A percentile compares a stretch with the other conserved stretches of the same genome.
Conservation (phyloP, 1,284 basidiomycete genomes). For the Puccinia hordei region DNA sequence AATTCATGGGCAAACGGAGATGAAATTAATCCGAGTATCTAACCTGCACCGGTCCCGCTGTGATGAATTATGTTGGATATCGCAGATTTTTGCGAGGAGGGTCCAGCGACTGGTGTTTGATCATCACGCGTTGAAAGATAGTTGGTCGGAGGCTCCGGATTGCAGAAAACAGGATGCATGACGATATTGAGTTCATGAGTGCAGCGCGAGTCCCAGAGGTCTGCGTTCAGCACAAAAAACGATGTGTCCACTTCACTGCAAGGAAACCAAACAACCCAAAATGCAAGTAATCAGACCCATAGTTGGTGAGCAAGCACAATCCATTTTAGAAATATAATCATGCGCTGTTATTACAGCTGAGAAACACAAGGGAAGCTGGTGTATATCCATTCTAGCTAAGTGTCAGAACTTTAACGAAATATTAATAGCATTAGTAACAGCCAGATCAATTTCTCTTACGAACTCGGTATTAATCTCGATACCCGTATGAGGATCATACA, state of each 20-base stretch:
- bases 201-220: slow-evolving; percentile 66
- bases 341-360: neutral
- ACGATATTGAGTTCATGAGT: slow-evolving; percentile 42
- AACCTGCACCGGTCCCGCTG: neutral
- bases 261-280: slow-evolving; percentile 50
- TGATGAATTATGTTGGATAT: neutral
- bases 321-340: neutral
- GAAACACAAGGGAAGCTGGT: neutral
- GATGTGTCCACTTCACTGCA: slow-evolving; percentile 76
- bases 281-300: slow-evolving; percentile 42
- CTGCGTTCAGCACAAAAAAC: slow-evolving; percentile 82
- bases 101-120: slow-evolving; percentile 9
- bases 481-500: slow-evolving; percentile 53
- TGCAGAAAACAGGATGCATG: slow-evolving; percentile 47
- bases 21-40: neutral
- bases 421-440: neutral
- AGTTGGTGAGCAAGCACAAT: neutral
- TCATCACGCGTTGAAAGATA: neutral
- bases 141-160: slow-evolving; percentile 18
- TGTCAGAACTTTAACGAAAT: neutral
- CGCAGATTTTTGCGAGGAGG: neutral
- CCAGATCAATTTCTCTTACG: slow-evolving; percentile 35
- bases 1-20: neutral
- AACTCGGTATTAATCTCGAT: slow-evolving; percentile 55
- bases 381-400: neutral